Base-by-base conservation (phyloP, 306 rosid genomes). In the Malus fusca region DNA sequence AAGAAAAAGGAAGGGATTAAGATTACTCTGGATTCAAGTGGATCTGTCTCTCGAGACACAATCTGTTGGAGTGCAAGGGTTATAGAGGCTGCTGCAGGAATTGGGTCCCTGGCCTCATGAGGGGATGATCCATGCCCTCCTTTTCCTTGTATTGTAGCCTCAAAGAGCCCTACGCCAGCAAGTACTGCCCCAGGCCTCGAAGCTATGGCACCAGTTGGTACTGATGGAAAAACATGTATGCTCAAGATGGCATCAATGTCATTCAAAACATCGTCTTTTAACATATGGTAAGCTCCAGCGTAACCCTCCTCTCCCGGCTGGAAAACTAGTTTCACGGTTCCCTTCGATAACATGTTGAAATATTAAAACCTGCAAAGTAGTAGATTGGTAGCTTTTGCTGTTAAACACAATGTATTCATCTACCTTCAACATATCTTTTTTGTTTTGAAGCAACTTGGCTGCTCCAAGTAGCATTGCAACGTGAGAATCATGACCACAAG, bases 381-480 rank as follows among this genome's bases (percentile, higher is more conserved):
- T 30, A 26, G 58, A 30, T 69, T n/a, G 25, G n/a, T 51, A 52
- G 37, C 8, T 12, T 23, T 68, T n/a, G 33, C 18, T n/a, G 72
- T 70, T 21, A 51, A 17, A 70, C 22, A 62, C 26, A 10, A 8
- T 30, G 43, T 53, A 40, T 75, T 22, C 11, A 35, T 71, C 75
- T 62, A 71, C 84, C 82, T 78, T 75, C 17, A 81, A n/a, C 22
- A 43, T 6, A 68, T 81, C 53, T 62, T 13, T 69, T 68, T 69
- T 80, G 42, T 37, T 56, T 58, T 84, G 90, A 40, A 84, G 88
- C 65, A 87, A 76, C 80, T 82, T 87, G 19, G 88, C 90, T 75
- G 90, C 90, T 76, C 90, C 90, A 43, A 87, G 76, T 37, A 87
- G 81, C 90, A 87, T 87, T 61, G 90, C 84, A 26, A 84, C 88